phyloP scores from a whole-genome alignment of 208 protist genomes.

The Crithidia thermophila region DNA sequence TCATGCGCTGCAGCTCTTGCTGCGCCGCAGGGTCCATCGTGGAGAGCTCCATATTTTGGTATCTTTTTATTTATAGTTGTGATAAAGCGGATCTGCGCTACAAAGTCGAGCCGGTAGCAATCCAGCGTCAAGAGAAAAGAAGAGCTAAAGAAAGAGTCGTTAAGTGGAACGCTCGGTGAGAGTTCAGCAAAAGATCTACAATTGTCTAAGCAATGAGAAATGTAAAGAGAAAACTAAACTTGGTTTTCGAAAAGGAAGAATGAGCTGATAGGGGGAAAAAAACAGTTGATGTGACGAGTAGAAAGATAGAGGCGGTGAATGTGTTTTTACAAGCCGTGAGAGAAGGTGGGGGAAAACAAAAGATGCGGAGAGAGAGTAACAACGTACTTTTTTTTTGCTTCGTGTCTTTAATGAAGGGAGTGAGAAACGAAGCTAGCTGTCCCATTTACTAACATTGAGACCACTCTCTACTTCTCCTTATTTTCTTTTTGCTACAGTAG shows the following conservation, averaged over 20 bases:
- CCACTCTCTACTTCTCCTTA: background rate
- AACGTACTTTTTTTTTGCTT: background rate
- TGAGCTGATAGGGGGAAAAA: background rate
- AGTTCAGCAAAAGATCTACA: background rate
- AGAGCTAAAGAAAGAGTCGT: background rate
- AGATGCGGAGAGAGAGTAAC: background rate
- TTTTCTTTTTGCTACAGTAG: background rate
- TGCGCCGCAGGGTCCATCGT: slow-evolving; percentile 32
- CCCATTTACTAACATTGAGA: background rate
- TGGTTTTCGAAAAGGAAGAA: background rate
- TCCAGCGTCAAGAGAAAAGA: background rate
- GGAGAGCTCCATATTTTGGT: slow-evolving; percentile 20
- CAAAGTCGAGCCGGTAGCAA: too few species aligned
- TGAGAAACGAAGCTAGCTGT: background rate
- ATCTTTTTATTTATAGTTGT: background rate
- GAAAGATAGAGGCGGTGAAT: background rate
- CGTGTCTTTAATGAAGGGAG: background rate
- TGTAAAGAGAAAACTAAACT: background rate
- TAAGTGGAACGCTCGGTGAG: background rate
- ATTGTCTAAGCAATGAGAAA: background rate
- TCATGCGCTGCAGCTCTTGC: slow-evolving; percentile 67
- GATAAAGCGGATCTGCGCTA: background rate
- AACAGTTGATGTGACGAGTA: background rate
- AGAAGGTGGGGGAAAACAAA: background rate
- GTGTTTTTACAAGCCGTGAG: background rate